A percentile compares a stretch with the other conserved stretches of the same genome.
These are phyloP conservation scores for Candida sp. DNA, from an alignment of 1,139 yeast genomes.

Conservation along the genomic window DNA sequence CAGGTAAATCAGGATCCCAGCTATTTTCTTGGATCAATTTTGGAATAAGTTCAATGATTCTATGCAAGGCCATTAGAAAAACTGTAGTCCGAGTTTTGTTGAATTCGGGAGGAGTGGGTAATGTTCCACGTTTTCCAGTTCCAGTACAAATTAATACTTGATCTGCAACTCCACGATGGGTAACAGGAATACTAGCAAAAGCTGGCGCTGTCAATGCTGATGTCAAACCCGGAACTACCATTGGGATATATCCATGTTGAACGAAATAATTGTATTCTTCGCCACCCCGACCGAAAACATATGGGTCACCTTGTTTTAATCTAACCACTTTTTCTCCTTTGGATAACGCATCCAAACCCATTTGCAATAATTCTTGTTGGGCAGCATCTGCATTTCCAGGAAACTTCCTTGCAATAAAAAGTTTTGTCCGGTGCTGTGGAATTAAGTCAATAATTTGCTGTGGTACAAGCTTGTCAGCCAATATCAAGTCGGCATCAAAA, in stretches of 20 bases:
- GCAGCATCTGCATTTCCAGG: constrained; percentile 98
- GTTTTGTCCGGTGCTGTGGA: constrained; percentile 63
- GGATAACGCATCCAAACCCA: constrained; percentile 64
- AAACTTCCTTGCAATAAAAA: constrained; percentile 88
- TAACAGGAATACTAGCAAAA: constrained; percentile 79
- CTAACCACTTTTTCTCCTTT: constrained; percentile 80
- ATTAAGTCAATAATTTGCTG: constrained; percentile 79
- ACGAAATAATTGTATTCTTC: constrained; percentile 78
- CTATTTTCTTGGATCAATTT: constrained; percentile 47
- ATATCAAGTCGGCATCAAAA: constrained; percentile 73
- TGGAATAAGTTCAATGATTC: constrained; percentile 67
- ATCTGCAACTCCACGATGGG: constrained; percentile 91
- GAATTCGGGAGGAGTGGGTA: constrained; percentile 77
- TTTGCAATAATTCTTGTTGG: constrained; percentile 72
- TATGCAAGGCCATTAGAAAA: constrained; percentile 86
- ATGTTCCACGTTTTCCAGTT: constrained; percentile 83
- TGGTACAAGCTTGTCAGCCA: constrained; percentile 93
- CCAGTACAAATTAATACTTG: constrained; percentile 94
- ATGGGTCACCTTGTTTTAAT: constrained; percentile 96
- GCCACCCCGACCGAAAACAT: constrained; percentile 95
- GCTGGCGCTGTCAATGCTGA: constrained; percentile 91
- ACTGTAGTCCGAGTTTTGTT: constrained; percentile 74
- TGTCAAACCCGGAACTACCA: constrained; percentile 84
- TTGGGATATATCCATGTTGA: constrained; percentile 64
- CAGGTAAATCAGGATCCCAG: constrained; percentile 76